Base-by-base conservation (phyloP, 108 stramenopile genomes). In the Aurantiochytrium sp. region DNA sequence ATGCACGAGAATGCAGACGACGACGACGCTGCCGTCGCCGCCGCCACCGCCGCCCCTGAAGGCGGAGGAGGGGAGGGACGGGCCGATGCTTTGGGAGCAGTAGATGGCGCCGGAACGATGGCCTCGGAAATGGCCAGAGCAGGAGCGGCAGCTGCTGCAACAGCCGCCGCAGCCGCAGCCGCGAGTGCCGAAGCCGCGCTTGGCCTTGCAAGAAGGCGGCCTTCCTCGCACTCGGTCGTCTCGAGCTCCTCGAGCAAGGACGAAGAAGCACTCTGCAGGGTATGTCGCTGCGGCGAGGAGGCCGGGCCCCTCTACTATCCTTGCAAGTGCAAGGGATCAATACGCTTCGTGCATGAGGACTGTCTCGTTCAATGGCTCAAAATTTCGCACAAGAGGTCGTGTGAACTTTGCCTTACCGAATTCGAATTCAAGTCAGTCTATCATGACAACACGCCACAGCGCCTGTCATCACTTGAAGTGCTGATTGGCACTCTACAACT, bases 261-360 rank as follows among this genome's bases (percentile, higher is more conserved):
- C n/a, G 76, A 83, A 53, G 76, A 83, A 23, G 76, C 76, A 0
- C 76, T 83, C 19, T 83, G 76, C 51, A 43, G 76, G 43, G 76
- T 83, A 0, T 83, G 76, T 35, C 6, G 76, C 19, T 83, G 76
- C 51, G 76, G 76, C n/a, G 76, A 83, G 28, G 76, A 83, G 51
- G 45, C 49, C 45, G 76, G 92, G 28, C 95, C 95, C 4, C 92
- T 97, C 25, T 96, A 93, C 90, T 72, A 90, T 49, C 96, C 97
- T 0, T 97, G 97, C 91, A 95, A 95, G 90, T 97, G 97, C 88
- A 95, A 96, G 0, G 97, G 97, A 49, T 96, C 96, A n/a, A 97
- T 97, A 58, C 95, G 95, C 21, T 87, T 95, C 88, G 93, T 92
- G n/a, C 97, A 97, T 90, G 96, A 97, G 91, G 97, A 97, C 64